phyloP scores from a whole-genome alignment of 2,329 filamentous ascomycete genomes.

The Septoria linicola region DNA sequence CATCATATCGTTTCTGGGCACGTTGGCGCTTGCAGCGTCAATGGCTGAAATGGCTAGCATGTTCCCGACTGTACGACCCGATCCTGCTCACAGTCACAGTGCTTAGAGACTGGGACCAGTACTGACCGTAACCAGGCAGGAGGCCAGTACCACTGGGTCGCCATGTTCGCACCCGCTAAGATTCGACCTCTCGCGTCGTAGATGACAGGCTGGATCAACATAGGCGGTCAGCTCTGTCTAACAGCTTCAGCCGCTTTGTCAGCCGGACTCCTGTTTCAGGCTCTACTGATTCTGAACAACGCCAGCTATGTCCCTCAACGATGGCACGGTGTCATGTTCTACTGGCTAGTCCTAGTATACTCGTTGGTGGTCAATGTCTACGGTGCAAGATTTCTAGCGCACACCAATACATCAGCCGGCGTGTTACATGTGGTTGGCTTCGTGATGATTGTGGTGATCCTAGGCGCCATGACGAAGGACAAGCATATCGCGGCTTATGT shows the following conservation, averaged over 20 bases:
- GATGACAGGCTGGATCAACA: slow-evolving; percentile 35
- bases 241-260: slow-evolving; percentile 24
- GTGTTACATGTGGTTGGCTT: slow-evolving; percentile 50
- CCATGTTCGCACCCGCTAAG: slow-evolving; percentile 40
- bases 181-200: slow-evolving; percentile 42
- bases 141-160: slow-evolving; percentile 52
- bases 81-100: not conserved
- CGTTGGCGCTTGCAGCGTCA: slow-evolving; percentile 42
- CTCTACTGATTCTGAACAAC: slow-evolving; percentile 24
- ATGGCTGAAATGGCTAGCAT: slow-evolving; percentile 45
- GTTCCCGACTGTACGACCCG: slow-evolving; percentile 37
- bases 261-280: slow-evolving; percentile 23
- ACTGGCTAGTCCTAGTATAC: slow-evolving; percentile 23
- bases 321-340: slow-evolving; percentile 32
- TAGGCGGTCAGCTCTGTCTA: slow-evolving; percentile 23
- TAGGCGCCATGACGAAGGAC: slow-evolving; percentile 33
- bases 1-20: slow-evolving; percentile 45
- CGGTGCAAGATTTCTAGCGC: slow-evolving; percentile 38
- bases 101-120: not conserved
- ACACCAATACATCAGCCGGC: slow-evolving; percentile 44
- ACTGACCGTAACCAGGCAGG: not conserved
- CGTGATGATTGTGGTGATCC: slow-evolving; percentile 49
- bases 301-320: slow-evolving; percentile 19
- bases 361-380: slow-evolving; percentile 27
- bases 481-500: slow-evolving; percentile 39